phyloP scores from a whole-genome alignment of 257 asterid species.

The Jaltomata sinuosa region DNA sequence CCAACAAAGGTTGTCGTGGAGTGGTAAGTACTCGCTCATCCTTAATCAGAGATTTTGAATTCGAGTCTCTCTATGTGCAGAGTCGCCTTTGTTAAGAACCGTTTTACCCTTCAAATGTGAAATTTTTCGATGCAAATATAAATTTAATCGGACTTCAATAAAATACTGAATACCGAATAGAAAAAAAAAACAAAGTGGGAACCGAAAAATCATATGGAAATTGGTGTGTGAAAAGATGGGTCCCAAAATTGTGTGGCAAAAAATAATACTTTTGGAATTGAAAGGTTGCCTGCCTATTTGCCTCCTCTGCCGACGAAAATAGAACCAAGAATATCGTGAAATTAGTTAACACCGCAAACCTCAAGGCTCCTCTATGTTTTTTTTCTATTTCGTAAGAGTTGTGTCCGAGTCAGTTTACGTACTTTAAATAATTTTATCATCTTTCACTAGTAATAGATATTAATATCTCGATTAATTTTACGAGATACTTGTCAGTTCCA shows the following conservation, averaged over 20 bases:
- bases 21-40: too few species aligned
- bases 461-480: background rate
- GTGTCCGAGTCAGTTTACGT: background rate
- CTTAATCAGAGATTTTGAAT: too few species aligned
- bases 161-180: too few species aligned
- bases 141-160: too few species aligned
- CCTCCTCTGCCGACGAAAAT: background rate
- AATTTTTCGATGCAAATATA: too few species aligned
- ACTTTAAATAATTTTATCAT: background rate
- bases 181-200: background rate
- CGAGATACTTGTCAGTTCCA: background rate
- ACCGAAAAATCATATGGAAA: background rate
- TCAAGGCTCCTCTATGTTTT: background rate
- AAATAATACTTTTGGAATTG: background rate
- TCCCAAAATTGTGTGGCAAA: background rate
- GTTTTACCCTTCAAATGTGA: too few species aligned
- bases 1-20: too few species aligned
- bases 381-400: rapidly evolving
- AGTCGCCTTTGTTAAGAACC: too few species aligned
- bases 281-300: background rate
- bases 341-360: background rate
- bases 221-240: background rate
- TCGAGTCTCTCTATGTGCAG: too few species aligned
- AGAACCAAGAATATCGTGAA: background rate
- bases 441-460: rapidly evolving